Conservation (phyloP, 2,329 filamentous ascomycete genomes). For the Orbilia brochopaga region DNA sequence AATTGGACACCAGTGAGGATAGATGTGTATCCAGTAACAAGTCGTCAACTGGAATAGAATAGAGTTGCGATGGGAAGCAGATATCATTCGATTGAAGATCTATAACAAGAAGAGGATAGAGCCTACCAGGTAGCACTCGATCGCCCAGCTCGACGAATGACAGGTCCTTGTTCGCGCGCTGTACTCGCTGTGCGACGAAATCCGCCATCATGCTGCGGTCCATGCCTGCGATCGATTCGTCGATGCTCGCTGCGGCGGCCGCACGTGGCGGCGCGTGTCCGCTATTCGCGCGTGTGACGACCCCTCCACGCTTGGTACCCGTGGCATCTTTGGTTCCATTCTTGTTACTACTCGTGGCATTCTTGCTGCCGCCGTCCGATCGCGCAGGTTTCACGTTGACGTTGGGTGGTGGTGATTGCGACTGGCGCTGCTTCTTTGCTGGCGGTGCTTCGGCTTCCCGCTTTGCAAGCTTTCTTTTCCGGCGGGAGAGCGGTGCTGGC, state of each 20-base stretch:
- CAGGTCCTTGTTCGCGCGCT: conserved; percentile 77
- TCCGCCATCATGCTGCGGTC: conserved; percentile 83
- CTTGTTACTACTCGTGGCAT: conserved; percentile 49
- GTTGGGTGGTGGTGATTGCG: too few relatives aligned
- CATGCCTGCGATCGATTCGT: conserved; percentile 80
- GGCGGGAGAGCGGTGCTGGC: conserved; percentile 25
- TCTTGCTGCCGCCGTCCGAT: conserved; percentile 5
- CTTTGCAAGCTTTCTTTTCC: conserved; percentile 43
- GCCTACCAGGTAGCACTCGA: conserved; percentile 75
- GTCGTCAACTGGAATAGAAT: too few relatives aligned
- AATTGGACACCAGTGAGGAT: too few relatives aligned
- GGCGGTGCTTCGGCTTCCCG: conserved; percentile 19
- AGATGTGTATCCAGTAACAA: too few relatives aligned
- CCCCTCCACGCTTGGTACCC: conserved; percentile 30
- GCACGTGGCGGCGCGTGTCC: background rate
- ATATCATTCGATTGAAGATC: too few relatives aligned
- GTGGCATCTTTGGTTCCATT: conserved; percentile 51
- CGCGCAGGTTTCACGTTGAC: conserved; percentile 15
- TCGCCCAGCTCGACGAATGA: conserved; percentile 85
- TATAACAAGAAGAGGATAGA: too few relatives aligned
- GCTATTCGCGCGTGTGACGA: conserved; percentile 19
- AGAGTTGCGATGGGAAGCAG: too few relatives aligned
- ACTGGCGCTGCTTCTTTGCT: conserved; percentile 39
- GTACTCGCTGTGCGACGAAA: conserved; percentile 79
- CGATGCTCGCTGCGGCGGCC: conserved; percentile 61